phyloP scores from a whole-genome alignment of 2,329 filamentous ascomycete species.

The Fusarium bulbicola region DNA sequence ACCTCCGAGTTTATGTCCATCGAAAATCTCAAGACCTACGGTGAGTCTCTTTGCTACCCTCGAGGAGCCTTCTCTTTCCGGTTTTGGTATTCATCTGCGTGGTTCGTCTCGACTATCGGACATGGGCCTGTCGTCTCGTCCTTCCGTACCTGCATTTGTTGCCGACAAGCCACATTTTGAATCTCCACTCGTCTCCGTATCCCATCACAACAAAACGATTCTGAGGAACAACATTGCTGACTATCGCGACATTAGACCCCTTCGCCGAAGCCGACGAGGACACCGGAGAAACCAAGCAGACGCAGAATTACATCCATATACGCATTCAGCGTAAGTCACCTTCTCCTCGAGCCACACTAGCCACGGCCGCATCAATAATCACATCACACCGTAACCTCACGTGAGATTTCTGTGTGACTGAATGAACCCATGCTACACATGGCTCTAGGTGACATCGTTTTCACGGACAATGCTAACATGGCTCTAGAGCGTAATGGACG shows the following conservation, averaged over 20 bases:
- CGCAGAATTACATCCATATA: constrained; percentile 99
- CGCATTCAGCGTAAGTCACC: constrained; percentile 89
- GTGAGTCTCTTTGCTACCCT: constrained; percentile 61
- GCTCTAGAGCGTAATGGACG: constrained; percentile 97
- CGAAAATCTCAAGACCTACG: constrained; percentile 98
- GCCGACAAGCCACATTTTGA: constrained; percentile 26
- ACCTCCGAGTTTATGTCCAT: constrained; percentile 96
- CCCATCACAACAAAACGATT: background rate
- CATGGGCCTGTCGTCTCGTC: background rate
- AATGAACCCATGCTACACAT: background rate
- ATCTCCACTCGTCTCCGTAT: constrained; percentile 24
- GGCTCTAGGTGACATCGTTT: background rate
- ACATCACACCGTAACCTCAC: constrained; percentile 21
- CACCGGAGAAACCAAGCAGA: constrained; percentile 92
- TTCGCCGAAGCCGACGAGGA: constrained; percentile 99
- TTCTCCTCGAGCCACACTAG: background rate
- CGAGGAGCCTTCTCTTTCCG: no score
- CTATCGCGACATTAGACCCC: constrained; percentile 74
- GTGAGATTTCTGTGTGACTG: constrained; percentile 9
- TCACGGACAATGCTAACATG: constrained; percentile 9
- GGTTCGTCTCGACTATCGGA: background rate
- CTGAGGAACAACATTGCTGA: constrained; percentile 1
- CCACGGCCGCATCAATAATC: constrained; percentile 1
- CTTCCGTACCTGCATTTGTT: constrained; percentile 41
- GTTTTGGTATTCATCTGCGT: background rate